Percentiles rank a stretch among this genome's conserved stretches.
Evolutionary conservation across 176 grass and related monocot genomes (phyloP).

Genomic region (Elymus sibiricus): DNA sequence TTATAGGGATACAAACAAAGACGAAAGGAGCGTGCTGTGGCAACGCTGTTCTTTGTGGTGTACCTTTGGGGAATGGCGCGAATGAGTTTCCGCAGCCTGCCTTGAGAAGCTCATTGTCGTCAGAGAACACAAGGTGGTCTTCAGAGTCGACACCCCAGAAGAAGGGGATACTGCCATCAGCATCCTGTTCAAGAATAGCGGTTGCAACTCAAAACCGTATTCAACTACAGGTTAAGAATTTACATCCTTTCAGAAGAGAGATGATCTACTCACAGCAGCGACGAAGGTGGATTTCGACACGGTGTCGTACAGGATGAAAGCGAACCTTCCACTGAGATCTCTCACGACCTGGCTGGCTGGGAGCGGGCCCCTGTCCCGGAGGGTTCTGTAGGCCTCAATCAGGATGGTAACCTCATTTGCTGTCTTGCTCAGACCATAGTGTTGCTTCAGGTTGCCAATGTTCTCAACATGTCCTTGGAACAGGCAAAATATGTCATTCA

Average conservation of each 20-base stretch:
- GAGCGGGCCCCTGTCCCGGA: slow-evolving; percentile 80
- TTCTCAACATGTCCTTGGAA: slow-evolving; percentile 88
- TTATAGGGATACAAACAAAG: background rate
- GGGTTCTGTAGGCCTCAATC: slow-evolving; percentile 86
- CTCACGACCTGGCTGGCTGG: slow-evolving; percentile 91
- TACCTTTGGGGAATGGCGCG: slow-evolving; percentile 84
- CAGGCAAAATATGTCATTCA: slow-evolving; percentile 88
- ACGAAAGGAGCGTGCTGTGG: background rate
- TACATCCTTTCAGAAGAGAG: background rate
- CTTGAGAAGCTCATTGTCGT: slow-evolving; percentile 61
- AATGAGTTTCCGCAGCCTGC: slow-evolving; percentile 63
- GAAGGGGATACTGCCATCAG: slow-evolving; percentile 67
- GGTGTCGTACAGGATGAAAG: slow-evolving; percentile 82
- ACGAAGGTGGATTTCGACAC: slow-evolving; percentile 73
- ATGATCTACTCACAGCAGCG: slow-evolving; percentile 58
- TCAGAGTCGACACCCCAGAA: slow-evolving; percentile 74
- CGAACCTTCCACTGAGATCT: slow-evolving; percentile 78
- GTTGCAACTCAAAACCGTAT: background rate
- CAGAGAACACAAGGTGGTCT: slow-evolving; percentile 70
- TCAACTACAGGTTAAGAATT: background rate
- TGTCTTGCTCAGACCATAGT: slow-evolving; percentile 83
- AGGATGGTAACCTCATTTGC: slow-evolving; percentile 82
- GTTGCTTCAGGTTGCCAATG: slow-evolving; percentile 78
- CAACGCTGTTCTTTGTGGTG: background rate
- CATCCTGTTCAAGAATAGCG: slow-evolving; percentile 37